Percentiles rank a stretch among this genome's conserved stretches.
Evolutionary conservation across 1,284 basidiomycete genomes (phyloP).

Genomic region (Ganoderma meredithae): DNA sequence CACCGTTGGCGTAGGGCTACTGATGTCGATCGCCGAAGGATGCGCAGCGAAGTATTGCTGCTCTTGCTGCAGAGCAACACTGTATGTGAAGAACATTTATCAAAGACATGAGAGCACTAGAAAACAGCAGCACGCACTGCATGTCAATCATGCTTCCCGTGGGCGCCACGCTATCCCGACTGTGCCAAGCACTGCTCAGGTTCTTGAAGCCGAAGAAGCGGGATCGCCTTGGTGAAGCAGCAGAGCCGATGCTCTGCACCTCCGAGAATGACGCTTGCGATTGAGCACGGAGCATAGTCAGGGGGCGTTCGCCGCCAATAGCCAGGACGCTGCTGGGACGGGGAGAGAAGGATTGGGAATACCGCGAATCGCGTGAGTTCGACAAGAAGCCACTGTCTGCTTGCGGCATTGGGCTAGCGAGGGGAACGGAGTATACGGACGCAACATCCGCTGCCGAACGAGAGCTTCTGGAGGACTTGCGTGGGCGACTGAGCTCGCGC

Average conservation of each 20-base stretch:
- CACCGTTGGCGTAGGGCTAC: constrained; percentile 46
- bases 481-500: constrained; percentile 52
- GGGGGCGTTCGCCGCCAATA: constrained; percentile 62
- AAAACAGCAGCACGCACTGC: constrained; percentile 71
- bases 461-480: constrained; percentile 74
- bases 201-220: constrained; percentile 88
- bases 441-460: constrained; percentile 66
- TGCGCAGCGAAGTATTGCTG: constrained; percentile 46
- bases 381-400: constrained; percentile 65
- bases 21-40: constrained; percentile 34
- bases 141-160: constrained; percentile 93
- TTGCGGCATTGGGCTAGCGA: constrained; percentile 59
- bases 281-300: constrained; percentile 65
- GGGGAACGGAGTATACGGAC: constrained; percentile 71
- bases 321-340: constrained; percentile 74
- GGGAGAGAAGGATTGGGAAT: constrained; percentile 62
- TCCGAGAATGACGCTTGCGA: constrained; percentile 83
- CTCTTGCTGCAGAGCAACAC: constrained; percentile 79
- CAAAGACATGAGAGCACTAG: constrained; percentile 4
- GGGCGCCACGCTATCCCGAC: constrained; percentile 76
- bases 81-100: constrained; percentile 39
- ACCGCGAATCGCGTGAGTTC: constrained; percentile 59
- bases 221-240: constrained; percentile 68
- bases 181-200: constrained; percentile 76
- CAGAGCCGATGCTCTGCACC: constrained; percentile 71